phyloP scores from a whole-genome alignment of 2,329 filamentous ascomycete genomes.

The Paecilomyces sp. region DNA sequence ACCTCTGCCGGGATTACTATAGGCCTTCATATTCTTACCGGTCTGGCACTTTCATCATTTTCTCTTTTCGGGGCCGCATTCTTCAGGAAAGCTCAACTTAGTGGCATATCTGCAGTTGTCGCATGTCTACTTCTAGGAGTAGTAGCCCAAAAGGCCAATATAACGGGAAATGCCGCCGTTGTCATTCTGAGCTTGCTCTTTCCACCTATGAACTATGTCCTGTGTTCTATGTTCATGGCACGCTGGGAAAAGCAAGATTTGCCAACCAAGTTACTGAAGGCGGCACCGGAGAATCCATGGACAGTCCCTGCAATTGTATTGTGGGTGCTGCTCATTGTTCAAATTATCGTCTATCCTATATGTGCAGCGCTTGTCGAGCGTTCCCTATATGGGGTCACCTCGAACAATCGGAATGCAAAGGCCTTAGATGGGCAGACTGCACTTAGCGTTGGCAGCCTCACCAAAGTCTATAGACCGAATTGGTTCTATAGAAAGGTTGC shows the following conservation, averaged over 20 bases:
- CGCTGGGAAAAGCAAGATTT: conserved; percentile 61
- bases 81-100: conserved; percentile 82
- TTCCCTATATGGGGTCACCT: conserved; percentile 67
- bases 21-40: conserved; percentile 68
- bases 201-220: conserved; percentile 80
- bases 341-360: conserved; percentile 70
- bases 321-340: conserved; percentile 69
- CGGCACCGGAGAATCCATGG: conserved; percentile 61
- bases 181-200: conserved; percentile 69
- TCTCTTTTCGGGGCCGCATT: conserved; percentile 75
- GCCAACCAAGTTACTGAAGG: conserved; percentile 54
- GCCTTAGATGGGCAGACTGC: conserved; percentile 40
- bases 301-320: conserved; percentile 65
- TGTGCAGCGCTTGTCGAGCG: conserved; percentile 69
- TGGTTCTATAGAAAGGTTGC: conserved; percentile 47
- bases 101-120: conserved; percentile 72
- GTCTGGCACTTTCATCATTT: conserved; percentile 69
- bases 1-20: conserved; percentile 61
- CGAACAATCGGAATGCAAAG: conserved; percentile 46
- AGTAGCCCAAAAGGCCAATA: conserved; percentile 65
- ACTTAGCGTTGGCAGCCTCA: conserved; percentile 65
- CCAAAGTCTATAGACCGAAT: conserved; percentile 68
- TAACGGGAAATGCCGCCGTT: conserved; percentile 55
- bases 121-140: conserved; percentile 69
- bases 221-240: conserved; percentile 68